Base-by-base conservation (phyloP, 805 yeast species). In the Wickerhamomyces strasburgensis region DNA sequence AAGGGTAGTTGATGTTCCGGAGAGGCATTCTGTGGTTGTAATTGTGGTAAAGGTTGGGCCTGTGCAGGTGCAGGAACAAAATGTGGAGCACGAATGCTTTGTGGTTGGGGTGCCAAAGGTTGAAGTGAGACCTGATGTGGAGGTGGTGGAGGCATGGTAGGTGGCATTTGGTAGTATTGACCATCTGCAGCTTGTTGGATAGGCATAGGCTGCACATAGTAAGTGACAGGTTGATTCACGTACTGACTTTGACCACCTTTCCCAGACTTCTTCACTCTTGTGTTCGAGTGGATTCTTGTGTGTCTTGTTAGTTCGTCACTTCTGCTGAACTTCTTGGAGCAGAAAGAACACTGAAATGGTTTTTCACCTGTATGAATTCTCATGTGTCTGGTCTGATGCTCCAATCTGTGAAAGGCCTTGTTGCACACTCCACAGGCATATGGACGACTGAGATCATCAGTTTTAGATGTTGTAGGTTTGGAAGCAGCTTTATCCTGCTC, bases 301-400 rank as follows among this genome's bases (percentile, higher is more conserved):
- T 87, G 96, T 48, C 96, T 69, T 11, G 95, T 87, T 39, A 87
- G 70, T 62, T 87, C 96, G 61, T 88, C 96, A 19, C 80, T 71
- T 44, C 96, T 72, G 40, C 84, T 73, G 55, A 87, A 87, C 44
- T 83, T 70, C 60, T 88, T 86, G 37, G 77, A 60, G 62, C 96
- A 87, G 49, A 73, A 86, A 14, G 78, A 73, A 61, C 96, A 87
- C 34, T 77, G 79, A 56, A 84, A 93, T 3, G 96, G 95, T 57
- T 86, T 84, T 58, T 87, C 95, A 33, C 96, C 96, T 1, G 96
- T 87, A 62, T 87, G 96, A 8, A 95, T 87, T 40, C 96, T 69
- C 48, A 88, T 82, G 58, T 87, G 96, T 48, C 96, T 72, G 10
- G 95, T 87, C 56, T 85, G 94, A 59, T 87, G 96, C 59, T 87